Conservation (phyloP, 1,284 basidiomycete species). For the Ustilago esculenta region DNA sequence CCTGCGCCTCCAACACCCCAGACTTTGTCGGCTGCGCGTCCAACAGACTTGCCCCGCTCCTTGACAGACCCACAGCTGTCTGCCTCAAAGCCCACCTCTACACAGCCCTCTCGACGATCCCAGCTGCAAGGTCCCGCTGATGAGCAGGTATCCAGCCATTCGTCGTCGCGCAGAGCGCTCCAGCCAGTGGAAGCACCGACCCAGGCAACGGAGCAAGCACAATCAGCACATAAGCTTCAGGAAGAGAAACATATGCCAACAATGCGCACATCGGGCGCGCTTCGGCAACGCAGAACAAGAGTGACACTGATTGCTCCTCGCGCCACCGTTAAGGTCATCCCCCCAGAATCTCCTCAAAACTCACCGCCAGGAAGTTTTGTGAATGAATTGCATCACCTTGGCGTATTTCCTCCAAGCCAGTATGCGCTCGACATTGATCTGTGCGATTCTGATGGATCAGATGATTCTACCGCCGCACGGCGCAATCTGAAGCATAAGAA, state of each 20-base stretch:
- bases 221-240: not conserved
- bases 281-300: slow-evolving; percentile 14
- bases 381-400: slow-evolving; percentile 12
- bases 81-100: slow-evolving; percentile 24
- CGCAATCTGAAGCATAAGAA: slow-evolving; percentile 37
- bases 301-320: slow-evolving; percentile 23
- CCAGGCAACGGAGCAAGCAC: slow-evolving; percentile 2
- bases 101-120: slow-evolving; percentile 5
- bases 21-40: slow-evolving; percentile 7
- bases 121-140: slow-evolving; percentile 1
- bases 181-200: slow-evolving; percentile 16
- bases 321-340: slow-evolving; percentile 19
- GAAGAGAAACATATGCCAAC: not conserved
- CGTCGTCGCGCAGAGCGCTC: slow-evolving; percentile 15
- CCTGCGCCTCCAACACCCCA: slow-evolving; percentile 12
- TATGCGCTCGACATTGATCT: slow-evolving; percentile 38
- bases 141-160: not conserved
- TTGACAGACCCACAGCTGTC: slow-evolving; percentile 45
- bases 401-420: slow-evolving; percentile 9
- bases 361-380: slow-evolving; percentile 4
- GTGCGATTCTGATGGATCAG: slow-evolving; percentile 40
- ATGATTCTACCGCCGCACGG: slow-evolving; percentile 15
- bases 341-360: slow-evolving; percentile 14
- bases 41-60: slow-evolving; percentile 28
- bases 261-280: slow-evolving; percentile 1